Conservation (phyloP, 345 rosid species). For the Pelargonium nanum region DNA sequence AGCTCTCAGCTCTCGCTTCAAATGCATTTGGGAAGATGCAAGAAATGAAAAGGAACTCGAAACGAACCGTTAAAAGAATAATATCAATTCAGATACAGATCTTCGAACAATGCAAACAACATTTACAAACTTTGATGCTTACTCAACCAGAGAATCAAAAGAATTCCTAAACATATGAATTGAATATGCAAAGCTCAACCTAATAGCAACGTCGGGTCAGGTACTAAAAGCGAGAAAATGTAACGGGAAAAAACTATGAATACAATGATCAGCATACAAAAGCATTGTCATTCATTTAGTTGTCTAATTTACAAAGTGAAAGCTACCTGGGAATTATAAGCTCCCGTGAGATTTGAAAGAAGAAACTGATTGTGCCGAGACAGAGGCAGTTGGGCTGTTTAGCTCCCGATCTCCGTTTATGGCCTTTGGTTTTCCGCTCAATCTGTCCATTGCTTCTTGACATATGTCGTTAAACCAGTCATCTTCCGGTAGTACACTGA, state of each 20-base stretch:
- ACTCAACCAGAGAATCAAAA: not conserved
- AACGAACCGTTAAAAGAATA: too few relatives aligned
- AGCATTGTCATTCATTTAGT: conserved; percentile 3
- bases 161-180: not conserved
- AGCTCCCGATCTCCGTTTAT: conserved; percentile 65
- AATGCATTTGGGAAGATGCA: too few relatives aligned
- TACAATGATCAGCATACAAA: not conserved
- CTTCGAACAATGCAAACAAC: not conserved
- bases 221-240: not conserved
- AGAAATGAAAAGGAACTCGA: too few relatives aligned
- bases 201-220: not conserved
- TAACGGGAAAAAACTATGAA: not conserved
- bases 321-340: conserved; percentile 21
- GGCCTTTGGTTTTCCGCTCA: conserved; percentile 77
- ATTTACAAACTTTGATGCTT: not conserved
- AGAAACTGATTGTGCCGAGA: conserved; percentile 93
- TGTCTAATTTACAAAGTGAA: conserved; percentile 29
- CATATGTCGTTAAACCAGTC: conserved; percentile 85
- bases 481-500: conserved; percentile 81
- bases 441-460: conserved; percentile 67
- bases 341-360: conserved; percentile 92
- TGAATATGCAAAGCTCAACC: too few relatives aligned
- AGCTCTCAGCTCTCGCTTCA: too few relatives aligned
- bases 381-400: conserved; percentile 92
- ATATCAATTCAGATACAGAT: not conserved